Evolutionary conservation across 805 yeast species (phyloP), one percentile per base, ranked within the genome.

Genomic region (Ogataea allantospora): DNA sequence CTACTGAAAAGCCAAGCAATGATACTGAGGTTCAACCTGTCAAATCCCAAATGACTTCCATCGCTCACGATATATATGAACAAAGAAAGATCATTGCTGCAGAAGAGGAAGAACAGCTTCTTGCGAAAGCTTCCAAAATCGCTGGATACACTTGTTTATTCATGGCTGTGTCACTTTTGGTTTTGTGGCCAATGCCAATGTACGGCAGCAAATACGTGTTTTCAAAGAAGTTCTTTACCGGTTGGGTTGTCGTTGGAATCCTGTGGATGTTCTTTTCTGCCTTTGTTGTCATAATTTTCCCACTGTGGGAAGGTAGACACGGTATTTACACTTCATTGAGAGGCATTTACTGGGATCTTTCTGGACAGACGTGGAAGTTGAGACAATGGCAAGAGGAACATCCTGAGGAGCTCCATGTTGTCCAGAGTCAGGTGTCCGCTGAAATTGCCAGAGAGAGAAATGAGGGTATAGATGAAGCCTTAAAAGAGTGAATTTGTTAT

Each of bases 181-280:
- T 88, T 17, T 54, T 88, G 20, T 87, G 95, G 93, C 96, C 96
- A 53, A 84, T 88, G 88, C 96, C 96, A 48, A 82, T 88, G 93
- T 88, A 82, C 59, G 96, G 95, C 21, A 56, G 82, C 4, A 71
- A 75, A 3, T 88, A 88, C 55, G 68, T 88, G 27, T 88, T 88
- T 63, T 77, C 86, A 36, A 80, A 76, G 59, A 62, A 60, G 40
- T 86, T 86, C 65, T 88, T 88, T 62, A 84, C 93, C 6, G 96
- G 95, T 30, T 88, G 96, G 96, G 75, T 88, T 33, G 77, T 72
- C 24, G 95, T 88, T 20, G 78, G 82, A 42, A 77, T 88, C 36
- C 77, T 87, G 42, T 88, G 95, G 95, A 65, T 86, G 23, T 86
- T 85, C 63, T 68, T 74, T 51, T 73, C 83, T 24, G 78, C 77